Evolutionary conservation across 2,329 filamentous ascomycete species (phyloP).

Genomic region (Diatrype stigma): DNA sequence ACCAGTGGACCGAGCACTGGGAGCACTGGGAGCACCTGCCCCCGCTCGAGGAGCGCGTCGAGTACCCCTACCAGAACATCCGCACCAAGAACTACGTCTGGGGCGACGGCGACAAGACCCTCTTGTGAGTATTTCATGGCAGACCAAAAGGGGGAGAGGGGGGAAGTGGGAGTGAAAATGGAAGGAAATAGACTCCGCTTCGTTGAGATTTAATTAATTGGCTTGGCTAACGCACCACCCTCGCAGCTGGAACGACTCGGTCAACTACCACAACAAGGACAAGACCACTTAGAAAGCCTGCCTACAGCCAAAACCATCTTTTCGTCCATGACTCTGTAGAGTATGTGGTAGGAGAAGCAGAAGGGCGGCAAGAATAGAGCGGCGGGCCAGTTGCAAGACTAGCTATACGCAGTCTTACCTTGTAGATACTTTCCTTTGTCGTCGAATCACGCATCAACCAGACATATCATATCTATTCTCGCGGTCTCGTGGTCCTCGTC

Average conservation of each 20-base stretch:
- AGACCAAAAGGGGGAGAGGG: background rate
- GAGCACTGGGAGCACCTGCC: slow-evolving; percentile 86
- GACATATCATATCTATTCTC: background rate
- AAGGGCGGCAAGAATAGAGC: background rate
- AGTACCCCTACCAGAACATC: slow-evolving; percentile 98
- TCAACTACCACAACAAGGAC: slow-evolving; percentile 98
- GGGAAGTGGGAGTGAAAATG: background rate
- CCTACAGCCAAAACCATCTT: background rate
- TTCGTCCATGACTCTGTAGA: background rate
- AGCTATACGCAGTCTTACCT: background rate
- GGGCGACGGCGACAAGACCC: slow-evolving; percentile 90
- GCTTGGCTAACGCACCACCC: slow-evolving; percentile 20
- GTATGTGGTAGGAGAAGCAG: background rate
- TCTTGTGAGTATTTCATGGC: slow-evolving; percentile 52
- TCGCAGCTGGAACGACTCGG: slow-evolving; percentile 81
- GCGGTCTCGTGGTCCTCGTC: background rate
- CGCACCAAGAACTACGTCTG: slow-evolving; percentile 92
- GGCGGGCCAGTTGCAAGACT: background rate
- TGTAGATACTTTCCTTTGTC: background rate
- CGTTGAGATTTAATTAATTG: background rate
- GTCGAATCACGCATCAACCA: background rate
- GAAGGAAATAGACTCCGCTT: background rate
- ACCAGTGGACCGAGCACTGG: slow-evolving; percentile 95
- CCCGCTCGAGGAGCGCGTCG: slow-evolving; percentile 81
- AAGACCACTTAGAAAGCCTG: slow-evolving; percentile 49